Base-by-base conservation (phyloP, 495 filamentous ascomycete species). In the Aspergillus sparsus region DNA sequence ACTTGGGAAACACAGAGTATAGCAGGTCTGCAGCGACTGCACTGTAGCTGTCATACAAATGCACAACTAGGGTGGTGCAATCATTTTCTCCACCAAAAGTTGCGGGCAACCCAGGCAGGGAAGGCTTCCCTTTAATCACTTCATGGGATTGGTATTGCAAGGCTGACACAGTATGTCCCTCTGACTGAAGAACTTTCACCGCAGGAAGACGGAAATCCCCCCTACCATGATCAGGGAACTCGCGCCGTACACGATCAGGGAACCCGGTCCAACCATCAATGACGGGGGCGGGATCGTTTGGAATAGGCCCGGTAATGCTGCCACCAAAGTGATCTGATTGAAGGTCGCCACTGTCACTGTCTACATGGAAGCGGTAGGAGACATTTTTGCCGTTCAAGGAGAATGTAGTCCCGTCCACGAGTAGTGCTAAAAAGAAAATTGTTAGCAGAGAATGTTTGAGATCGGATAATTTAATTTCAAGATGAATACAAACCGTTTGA, bases 191-290 rank as follows among this genome's bases (percentile, higher is more conserved):
- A 57, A 84, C 78, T 21, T 80, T 75, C 37, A 83, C 73, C 0
- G 82, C 82, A n/a, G 82, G 82, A 5, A 77, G 68, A 10, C 82
- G 77, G 53, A 80, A 83, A 63, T 84, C 82, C 12, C 82, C 80
- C 27, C 81, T 74, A 0, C 82, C 82, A 34, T 80, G 74, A 49
- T 84, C 82, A 3, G 82, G 82, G 49, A 84, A 83, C 62, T 84
- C 82, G 8, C 82, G 77, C 4, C 81, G 78, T 6, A 73, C 65
- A 49, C 80, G 77, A 9, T 75, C 77, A n/a, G 72, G 66, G 13
- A 65, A 66, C 7, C 73, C 71, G 16, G 69, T 71, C 80, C 82
- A 84, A 39, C 82, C 82, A 32, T 75, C 71, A 15, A 74, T 72
- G 5, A 68, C 67, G 0, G 70, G 62, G 9, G 72, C 66, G 16